Evolutionary conservation across 805 yeast genomes (phyloP).

Genomic region (Monosporozyma yasuniensis): DNA sequence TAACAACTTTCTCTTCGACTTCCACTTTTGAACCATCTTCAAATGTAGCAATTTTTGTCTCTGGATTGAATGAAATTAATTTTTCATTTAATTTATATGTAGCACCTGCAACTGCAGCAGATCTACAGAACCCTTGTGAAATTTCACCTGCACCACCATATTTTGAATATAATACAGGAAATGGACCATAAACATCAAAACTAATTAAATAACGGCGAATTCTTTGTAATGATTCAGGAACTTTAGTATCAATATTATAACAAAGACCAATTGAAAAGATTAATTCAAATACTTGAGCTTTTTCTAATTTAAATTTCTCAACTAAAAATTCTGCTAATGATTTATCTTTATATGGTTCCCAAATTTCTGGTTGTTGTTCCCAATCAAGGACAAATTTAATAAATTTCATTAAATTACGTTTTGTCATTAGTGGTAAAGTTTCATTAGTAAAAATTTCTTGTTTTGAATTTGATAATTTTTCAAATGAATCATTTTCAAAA

Average conservation of each 20-base stretch:
- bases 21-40: conserved; percentile 67
- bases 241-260: conserved; percentile 46
- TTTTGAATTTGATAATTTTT: conserved; percentile 74
- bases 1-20: conserved; percentile 70
- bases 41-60: conserved; percentile 56
- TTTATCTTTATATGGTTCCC: conserved; percentile 46
- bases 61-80: conserved; percentile 56
- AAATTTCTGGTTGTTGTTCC: conserved; percentile 47
- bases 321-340: conserved; percentile 53
- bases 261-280: conserved; percentile 81
- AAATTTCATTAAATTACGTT: conserved; percentile 77
- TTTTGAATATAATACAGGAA: conserved; percentile 86
- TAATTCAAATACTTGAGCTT: conserved; percentile 72
- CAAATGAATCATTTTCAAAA: conserved; percentile 86
- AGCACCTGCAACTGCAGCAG: conserved; percentile 97
- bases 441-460: conserved; percentile 92
- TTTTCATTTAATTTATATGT: conserved; percentile 76
- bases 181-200: conserved; percentile 86
- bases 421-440: conserved; percentile 60
- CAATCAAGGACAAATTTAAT: conserved; percentile 76
- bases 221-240: conserved; percentile 69
- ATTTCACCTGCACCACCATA: conserved; percentile 95
- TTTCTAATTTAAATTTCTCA: conserved; percentile 59
- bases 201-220: conserved; percentile 78
- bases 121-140: conserved; percentile 92